Evolutionary conservation across 1,284 basidiomycete species (phyloP).

Genomic region (Sanghuangporus sanghuang): DNA sequence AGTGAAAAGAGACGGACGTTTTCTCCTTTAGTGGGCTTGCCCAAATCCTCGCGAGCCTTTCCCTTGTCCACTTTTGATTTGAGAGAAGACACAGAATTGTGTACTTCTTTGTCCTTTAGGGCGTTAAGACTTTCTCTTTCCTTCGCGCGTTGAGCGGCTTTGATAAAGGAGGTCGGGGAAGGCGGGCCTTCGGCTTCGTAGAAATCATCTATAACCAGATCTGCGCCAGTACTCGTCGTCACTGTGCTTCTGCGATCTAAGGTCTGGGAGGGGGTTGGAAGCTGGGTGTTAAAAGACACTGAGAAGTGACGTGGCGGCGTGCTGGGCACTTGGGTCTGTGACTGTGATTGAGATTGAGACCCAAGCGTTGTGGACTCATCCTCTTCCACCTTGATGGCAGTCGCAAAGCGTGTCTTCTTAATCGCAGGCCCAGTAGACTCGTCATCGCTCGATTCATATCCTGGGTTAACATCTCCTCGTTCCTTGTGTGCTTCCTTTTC

Average conservation of each 20-base stretch:
- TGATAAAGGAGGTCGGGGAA: slow-evolving; percentile 4
- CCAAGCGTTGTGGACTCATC: not conserved
- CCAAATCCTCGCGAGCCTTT: not conserved
- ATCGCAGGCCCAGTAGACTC: not conserved
- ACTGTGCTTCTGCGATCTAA: not conserved
- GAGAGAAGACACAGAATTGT: not conserved
- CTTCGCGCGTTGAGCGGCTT: slow-evolving; percentile 1
- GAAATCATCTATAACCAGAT: not conserved
- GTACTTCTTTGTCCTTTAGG: not conserved
- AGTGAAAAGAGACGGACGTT: slow-evolving; percentile 1
- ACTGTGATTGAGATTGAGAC: not conserved
- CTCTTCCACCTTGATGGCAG: slow-evolving; percentile 4
- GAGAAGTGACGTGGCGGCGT: not conserved
- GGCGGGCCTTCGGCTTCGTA: not conserved
- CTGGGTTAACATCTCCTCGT: not conserved
- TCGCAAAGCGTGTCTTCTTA: slow-evolving; percentile 1
- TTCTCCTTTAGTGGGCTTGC: not conserved
- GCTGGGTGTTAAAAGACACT: not conserved
- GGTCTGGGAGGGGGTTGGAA: not conserved
- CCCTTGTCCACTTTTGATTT: not conserved
- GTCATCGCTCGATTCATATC: not conserved
- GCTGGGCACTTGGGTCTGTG: not conserved
- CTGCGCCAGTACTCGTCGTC: not conserved
- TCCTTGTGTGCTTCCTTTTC: not conserved
- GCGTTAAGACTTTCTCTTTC: not conserved